Conservation (phyloP, 768 basidiomycete species). For the Lactarius hatsudake region DNA sequence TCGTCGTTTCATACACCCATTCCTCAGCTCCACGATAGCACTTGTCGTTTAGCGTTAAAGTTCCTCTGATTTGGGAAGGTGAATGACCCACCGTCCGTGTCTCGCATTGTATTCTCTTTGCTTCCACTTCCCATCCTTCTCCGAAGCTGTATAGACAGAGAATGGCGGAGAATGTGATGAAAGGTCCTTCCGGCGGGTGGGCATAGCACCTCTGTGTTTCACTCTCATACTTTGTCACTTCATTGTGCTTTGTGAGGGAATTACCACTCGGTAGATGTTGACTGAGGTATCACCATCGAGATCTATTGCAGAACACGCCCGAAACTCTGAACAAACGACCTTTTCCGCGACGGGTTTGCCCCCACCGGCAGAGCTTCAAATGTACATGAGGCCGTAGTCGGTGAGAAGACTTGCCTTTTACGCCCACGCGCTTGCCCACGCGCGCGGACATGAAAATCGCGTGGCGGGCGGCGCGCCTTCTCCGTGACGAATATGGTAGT, state of each 20-base stretch:
- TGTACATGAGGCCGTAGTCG: not conserved
- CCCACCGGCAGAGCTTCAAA: not conserved
- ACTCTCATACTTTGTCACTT: not conserved
- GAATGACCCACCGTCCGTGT: not conserved
- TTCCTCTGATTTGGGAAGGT: constrained; percentile 4
- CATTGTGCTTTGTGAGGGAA: not conserved
- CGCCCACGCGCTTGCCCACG: not conserved
- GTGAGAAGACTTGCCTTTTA: constrained; percentile 12
- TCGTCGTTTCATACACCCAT: not conserved
- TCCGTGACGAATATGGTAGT: not conserved
- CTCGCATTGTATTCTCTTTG: not conserved
- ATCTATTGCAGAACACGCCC: not conserved
- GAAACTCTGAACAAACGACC: not conserved
- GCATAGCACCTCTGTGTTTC: not conserved
- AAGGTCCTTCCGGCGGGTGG: not conserved
- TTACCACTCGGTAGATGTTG: not conserved
- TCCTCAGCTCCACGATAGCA: not conserved
- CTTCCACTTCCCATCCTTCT: constrained; percentile 8
- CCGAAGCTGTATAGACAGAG: constrained; percentile 3
- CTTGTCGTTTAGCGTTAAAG: not conserved
- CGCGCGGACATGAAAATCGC: constrained; percentile 1
- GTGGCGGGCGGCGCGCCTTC: not conserved
- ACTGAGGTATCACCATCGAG: not conserved
- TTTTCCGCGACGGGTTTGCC: not conserved
- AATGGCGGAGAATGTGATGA: not conserved